Conservation (phyloP, 768 basidiomycete species). For the Trametes villosa region DNA sequence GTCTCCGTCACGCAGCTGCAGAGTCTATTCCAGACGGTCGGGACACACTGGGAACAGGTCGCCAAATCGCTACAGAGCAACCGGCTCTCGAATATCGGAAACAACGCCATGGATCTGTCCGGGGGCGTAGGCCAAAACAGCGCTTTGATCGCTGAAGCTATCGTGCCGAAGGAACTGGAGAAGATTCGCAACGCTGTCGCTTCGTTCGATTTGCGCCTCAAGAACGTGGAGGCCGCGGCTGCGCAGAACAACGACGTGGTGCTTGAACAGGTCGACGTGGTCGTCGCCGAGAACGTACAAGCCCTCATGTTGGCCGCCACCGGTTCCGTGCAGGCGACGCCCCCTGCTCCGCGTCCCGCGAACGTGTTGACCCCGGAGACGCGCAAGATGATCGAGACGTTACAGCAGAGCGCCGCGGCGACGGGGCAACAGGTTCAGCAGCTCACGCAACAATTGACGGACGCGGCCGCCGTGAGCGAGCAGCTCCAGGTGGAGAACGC, state of each 20-base stretch:
- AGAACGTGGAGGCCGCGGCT: conserved; percentile 1
- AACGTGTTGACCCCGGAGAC: conserved; percentile 12
- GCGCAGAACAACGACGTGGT: conserved; percentile 5
- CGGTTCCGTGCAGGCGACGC: conserved; percentile 12
- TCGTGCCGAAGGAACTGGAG: conserved; percentile 18
- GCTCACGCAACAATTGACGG: conserved; percentile 19
- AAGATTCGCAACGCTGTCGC: conserved; percentile 17
- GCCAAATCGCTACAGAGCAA: conserved; percentile 7
- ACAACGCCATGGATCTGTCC: background rate
- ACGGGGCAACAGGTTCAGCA: conserved; percentile 20
- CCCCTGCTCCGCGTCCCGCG: conserved; percentile 5
- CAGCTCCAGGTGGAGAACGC: conserved; percentile 17
- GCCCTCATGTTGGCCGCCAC: conserved; percentile 14
- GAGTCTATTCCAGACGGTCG: conserved; percentile 9
- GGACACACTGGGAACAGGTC: conserved; percentile 13
- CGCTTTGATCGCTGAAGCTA: conserved; percentile 18
- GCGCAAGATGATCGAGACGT: conserved; percentile 13
- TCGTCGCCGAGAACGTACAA: conserved; percentile 21
- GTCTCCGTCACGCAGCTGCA: conserved; percentile 16
- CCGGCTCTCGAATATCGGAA: background rate
- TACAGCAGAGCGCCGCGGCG: conserved; percentile 19
- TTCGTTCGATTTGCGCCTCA: conserved; percentile 18
- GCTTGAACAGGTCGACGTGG: conserved; percentile 17
- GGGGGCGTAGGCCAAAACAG: conserved; percentile 8
- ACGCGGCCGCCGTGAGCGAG: conserved; percentile 12